Evolutionary conservation across 257 asterid genomes (phyloP), one percentile per base, ranked within the genome.

Genomic region (Paraleonurus japonicus): DNA sequence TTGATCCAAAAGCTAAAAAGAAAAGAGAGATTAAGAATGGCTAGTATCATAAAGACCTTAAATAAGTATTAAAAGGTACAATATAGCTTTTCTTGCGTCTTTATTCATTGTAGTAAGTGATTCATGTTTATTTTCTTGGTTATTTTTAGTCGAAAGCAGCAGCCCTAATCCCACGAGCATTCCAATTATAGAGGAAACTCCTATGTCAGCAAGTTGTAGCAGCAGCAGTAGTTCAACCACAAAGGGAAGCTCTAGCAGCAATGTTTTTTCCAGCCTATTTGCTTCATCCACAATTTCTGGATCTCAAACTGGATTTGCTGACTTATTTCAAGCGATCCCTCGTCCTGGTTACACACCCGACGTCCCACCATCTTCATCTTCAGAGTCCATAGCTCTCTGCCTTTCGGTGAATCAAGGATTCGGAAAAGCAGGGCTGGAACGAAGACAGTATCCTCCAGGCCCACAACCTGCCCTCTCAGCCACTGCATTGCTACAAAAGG

Each of bases 401-500:
- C 94, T 90, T 20, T 81, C 87, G 2, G 82, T 83, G 73, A 84
- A 80, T 74, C 92, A 86, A 20, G 84, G 88, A 12, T 87, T 86
- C 6, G 87, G 85, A 53, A 75, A 83, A 16, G 81, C 77, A 11
- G 96, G 90, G 33, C 92, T 81, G 75, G 96, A 87, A 23, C 85
- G 83, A 0, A 73, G 92, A 83, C 96, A 86, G 73, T 87, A 87
- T 63, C 85, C 88, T 19, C 79, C 82, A 0, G 45, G 82, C 43
- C 80, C 89, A 2, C 96, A 80, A 67, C 92, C 96, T 3, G 87
- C 76, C 2, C 83, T 92, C 85, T 89, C 97, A 1, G 97, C 97
- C 33, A 92, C 97, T 4, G 96, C 97, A 30, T 83, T 92, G 76
- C 85, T 92, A 11, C 97, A 89, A 60, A 92, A 89, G 85, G 97